Conservation (phyloP, 2,329 filamentous ascomycete genomes). For the Ambrosiella xylebori region DNA sequence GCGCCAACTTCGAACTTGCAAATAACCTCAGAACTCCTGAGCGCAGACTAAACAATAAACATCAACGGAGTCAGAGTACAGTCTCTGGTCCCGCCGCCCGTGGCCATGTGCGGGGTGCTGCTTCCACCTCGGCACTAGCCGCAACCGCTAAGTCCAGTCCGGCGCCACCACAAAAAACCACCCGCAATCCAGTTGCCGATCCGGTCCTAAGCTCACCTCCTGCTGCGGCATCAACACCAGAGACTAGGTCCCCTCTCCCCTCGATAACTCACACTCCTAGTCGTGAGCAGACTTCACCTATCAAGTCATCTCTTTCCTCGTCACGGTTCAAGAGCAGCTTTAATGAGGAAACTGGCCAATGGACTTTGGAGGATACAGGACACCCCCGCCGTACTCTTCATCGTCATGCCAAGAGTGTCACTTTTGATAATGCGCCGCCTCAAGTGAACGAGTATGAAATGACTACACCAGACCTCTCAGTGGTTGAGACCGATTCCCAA, state of each 20-base stretch:
- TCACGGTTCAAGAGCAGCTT: constrained; percentile 49
- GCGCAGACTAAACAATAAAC: constrained; percentile 22
- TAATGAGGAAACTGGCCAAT: constrained; percentile 50
- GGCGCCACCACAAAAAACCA: neutral
- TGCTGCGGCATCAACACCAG: constrained; percentile 8
- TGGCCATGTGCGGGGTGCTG: constrained; percentile 14
- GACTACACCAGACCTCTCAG: constrained; percentile 91
- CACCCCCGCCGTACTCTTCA: constrained; percentile 52
- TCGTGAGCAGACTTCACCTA: constrained; percentile 60
- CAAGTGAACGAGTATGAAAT: constrained; percentile 97
- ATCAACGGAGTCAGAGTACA: constrained; percentile 33
- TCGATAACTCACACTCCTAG: constrained; percentile 35
- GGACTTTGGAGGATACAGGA: constrained; percentile 47
- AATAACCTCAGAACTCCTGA: constrained; percentile 19
- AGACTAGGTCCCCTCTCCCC: constrained; percentile 13
- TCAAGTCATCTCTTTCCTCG: constrained; percentile 72
- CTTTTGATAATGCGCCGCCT: constrained; percentile 83
- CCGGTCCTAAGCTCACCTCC: constrained; percentile 7
- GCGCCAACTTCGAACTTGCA: constrained; percentile 24
- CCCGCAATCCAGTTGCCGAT: constrained; percentile 3
- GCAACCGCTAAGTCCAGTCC: neutral
- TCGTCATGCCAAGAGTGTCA: constrained; percentile 89
- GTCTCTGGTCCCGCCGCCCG: constrained; percentile 6
- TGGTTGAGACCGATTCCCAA: constrained; percentile 71
- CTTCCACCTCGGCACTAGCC: constrained; percentile 16